These are phyloP conservation scores for Anastatica hierochuntica DNA, from an alignment of 345 rosid species.

Conservation along the genomic window DNA sequence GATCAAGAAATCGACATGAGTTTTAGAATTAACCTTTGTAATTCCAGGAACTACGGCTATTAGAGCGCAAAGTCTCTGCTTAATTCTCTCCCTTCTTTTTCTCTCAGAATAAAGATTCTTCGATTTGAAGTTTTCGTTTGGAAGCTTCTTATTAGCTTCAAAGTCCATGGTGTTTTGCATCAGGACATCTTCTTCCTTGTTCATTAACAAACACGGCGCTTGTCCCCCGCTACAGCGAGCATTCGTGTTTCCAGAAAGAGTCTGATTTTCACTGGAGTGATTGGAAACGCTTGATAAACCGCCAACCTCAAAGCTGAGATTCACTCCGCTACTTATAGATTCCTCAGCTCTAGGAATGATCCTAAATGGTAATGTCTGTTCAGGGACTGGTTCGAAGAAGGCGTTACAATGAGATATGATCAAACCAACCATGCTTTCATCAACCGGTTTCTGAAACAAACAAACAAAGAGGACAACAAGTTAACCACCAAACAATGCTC, in stretches of 20 bases:
- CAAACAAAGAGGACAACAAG: background rate
- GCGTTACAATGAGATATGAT: slow-evolving; percentile 35
- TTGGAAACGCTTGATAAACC: slow-evolving; percentile 39
- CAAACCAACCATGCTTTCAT: slow-evolving; percentile 42
- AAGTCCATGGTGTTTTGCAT: background rate
- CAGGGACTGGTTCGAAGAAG: slow-evolving; percentile 19
- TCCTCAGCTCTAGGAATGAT: slow-evolving; percentile 21
- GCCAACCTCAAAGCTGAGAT: slow-evolving; percentile 35
- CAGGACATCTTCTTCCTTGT: slow-evolving; percentile 1
- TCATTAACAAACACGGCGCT: slow-evolving; percentile 4
- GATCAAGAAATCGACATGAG: background rate
- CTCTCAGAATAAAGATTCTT: slow-evolving; percentile 82
- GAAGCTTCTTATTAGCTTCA: slow-evolving; percentile 22
- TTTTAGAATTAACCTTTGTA: slow-evolving; percentile 50
- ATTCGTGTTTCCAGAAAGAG: background rate
- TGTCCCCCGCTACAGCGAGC: background rate
- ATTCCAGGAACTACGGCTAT: slow-evolving; percentile 69
- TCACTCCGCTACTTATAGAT: slow-evolving; percentile 9
- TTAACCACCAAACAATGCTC: background rate
- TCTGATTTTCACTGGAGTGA: slow-evolving; percentile 31
- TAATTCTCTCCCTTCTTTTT: slow-evolving; percentile 59
- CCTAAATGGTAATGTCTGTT: background rate
- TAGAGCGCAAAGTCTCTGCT: slow-evolving; percentile 41
- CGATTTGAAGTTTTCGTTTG: slow-evolving; percentile 33
- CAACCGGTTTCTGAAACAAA: slow-evolving; percentile 47